Conservation (phyloP, 2,329 filamentous ascomycete species). For the Calonectria naviculata region DNA sequence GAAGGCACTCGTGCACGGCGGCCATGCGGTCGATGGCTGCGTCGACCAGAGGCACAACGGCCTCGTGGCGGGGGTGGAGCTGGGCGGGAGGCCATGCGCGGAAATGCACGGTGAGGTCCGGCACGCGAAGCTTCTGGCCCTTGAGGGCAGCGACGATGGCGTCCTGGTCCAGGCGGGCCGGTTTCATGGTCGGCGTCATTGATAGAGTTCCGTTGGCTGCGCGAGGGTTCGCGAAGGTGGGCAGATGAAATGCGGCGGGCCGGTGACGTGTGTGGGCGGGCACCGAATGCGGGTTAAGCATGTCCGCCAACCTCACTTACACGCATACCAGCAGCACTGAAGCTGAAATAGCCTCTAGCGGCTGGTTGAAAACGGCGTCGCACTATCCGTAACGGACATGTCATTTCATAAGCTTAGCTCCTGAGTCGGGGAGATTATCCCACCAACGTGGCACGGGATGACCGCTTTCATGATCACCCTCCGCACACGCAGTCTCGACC, state of each 20-base stretch:
- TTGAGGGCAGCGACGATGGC: conserved; percentile 36
- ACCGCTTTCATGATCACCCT: background rate
- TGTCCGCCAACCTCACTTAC: background rate
- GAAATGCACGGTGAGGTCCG: conserved; percentile 40
- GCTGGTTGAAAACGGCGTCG: background rate
- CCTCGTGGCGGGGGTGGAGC: conserved; percentile 36
- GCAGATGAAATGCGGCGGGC: background rate
- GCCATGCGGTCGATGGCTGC: conserved; percentile 45
- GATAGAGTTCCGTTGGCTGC: background rate
- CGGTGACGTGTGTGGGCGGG: background rate
- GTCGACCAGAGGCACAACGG: conserved; percentile 33
- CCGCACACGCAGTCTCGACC: background rate
- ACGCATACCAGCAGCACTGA: background rate
- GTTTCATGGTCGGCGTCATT: conserved; percentile 27
- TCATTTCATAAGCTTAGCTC: background rate
- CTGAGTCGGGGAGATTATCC: background rate
- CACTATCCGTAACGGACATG: background rate
- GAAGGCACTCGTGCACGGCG: conserved; percentile 42
- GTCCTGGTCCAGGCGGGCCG: conserved; percentile 29
- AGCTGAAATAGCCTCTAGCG: background rate
- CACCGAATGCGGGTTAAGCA: background rate
- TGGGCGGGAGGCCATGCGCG: conserved; percentile 36
- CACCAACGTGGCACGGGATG: background rate
- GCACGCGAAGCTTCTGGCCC: conserved; percentile 42
- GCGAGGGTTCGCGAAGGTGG: background rate